Evolutionary conservation across 345 rosid species (phyloP).

Genomic region (Acer campestre): DNA sequence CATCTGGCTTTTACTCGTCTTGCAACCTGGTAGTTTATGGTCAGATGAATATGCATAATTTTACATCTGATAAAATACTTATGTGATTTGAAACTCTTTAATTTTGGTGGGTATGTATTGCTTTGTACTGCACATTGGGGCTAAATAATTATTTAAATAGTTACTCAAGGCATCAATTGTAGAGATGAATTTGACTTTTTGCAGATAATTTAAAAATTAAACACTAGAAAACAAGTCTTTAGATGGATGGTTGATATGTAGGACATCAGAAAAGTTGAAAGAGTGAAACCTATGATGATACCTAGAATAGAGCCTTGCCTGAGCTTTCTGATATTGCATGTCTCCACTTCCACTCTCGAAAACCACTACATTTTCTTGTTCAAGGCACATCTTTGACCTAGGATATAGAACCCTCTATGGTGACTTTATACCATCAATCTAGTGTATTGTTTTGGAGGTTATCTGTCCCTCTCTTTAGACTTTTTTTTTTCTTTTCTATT

Average conservation of each 20-base stretch:
- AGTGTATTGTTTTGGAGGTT: not conserved
- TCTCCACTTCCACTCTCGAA: not conserved
- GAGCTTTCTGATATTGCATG: not conserved
- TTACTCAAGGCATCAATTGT: not conserved
- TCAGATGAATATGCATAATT: not conserved
- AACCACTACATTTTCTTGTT: not conserved
- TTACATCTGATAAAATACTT: not conserved
- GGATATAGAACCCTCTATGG: not conserved
- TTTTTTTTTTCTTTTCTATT: not conserved
- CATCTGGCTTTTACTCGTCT: not conserved
- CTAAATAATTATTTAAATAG: not conserved
- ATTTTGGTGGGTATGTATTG: not conserved
- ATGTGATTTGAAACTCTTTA: not conserved
- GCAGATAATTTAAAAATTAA: not conserved
- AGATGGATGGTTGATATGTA: not conserved
- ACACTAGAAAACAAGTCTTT: not conserved
- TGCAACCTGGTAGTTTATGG: not conserved
- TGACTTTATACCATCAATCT: not conserved
- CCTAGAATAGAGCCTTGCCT: not conserved
- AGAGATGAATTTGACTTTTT: not conserved
- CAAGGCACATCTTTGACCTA: not conserved
- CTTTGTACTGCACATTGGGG: not conserved
- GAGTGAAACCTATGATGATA: not conserved
- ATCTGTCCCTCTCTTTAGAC: not conserved
- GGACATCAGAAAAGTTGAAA: not conserved